Evolutionary conservation across 2,329 filamentous ascomycete species (phyloP).

Genomic region (Diaporthe ampelina): DNA sequence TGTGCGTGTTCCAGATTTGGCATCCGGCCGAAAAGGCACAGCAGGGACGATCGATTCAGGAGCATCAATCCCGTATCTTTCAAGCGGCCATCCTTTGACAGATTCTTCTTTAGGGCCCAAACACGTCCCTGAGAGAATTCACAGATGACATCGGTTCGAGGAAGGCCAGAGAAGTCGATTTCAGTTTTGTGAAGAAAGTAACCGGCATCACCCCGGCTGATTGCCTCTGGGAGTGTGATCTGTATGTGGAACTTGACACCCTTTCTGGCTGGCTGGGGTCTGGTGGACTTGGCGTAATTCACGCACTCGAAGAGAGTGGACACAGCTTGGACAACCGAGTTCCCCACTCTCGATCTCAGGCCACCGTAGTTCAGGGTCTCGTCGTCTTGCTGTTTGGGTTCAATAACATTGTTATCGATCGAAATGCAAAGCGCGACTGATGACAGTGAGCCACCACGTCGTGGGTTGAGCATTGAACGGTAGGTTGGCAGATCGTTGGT

Average conservation of each 20-base stretch:
- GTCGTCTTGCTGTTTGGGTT: no score
- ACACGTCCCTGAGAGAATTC: background rate
- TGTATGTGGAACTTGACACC: background rate
- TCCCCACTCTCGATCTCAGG: no score
- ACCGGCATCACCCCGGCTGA: no score
- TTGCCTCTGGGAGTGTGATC: background rate
- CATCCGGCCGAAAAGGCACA: background rate
- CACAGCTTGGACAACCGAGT: background rate
- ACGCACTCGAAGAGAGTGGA: background rate
- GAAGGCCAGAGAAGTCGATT: background rate
- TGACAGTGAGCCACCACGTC: slow-evolving; percentile 4
- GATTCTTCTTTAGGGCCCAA: no score
- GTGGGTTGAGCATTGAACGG: background rate
- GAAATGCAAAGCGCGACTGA: background rate
- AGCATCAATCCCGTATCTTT: fast-evolving
- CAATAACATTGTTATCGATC: background rate
- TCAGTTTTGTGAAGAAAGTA: no score
- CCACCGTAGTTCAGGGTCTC: fast-evolving
- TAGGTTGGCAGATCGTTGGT: background rate
- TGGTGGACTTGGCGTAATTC: no score
- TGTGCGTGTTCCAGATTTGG: background rate
- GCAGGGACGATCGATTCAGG: background rate
- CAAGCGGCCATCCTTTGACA: no score
- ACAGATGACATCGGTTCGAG: no score
- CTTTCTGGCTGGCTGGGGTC: background rate